These are phyloP conservation scores for Ramalina intermedia DNA, from an alignment of 495 filamentous ascomycete genomes.

Conservation along the genomic window DNA sequence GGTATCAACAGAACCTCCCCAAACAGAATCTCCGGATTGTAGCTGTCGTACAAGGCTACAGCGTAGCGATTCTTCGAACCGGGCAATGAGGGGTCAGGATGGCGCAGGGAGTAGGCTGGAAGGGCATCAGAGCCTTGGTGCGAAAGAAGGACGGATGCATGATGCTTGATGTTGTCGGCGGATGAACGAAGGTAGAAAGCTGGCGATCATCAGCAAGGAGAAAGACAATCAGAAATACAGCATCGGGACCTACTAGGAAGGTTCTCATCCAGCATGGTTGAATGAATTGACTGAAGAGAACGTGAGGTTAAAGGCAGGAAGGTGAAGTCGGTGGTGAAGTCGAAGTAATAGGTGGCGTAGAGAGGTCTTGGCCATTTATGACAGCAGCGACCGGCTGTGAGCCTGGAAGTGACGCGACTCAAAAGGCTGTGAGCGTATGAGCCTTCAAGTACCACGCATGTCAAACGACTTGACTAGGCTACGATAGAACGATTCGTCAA, in stretches of 20 bases:
- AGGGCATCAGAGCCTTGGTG: constrained; percentile 68
- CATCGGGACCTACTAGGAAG: constrained; percentile 51
- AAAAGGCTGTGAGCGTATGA: too few relatives aligned
- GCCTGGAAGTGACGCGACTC: too few relatives aligned
- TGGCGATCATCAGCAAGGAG: constrained; percentile 25
- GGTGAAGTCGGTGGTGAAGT: too few relatives aligned
- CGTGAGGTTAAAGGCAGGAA: too few relatives aligned
- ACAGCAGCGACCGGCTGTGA: too few relatives aligned
- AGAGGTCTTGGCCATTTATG: too few relatives aligned
- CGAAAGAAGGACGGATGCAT: constrained; percentile 52
- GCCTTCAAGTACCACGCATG: too few relatives aligned
- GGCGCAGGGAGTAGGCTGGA: constrained; percentile 63
- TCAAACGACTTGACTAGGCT: too few relatives aligned
- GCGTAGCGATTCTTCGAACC: constrained; percentile 71
- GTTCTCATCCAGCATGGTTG: constrained; percentile 82
- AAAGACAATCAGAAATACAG: constrained; percentile 21
- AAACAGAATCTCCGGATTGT: constrained; percentile 66
- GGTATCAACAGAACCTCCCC: constrained; percentile 77
- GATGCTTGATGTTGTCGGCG: constrained; percentile 33
- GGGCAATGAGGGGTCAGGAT: constrained; percentile 53
- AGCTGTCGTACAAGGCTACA: constrained; percentile 69
- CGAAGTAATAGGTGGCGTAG: too few relatives aligned
- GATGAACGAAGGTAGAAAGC: constrained; percentile 49
- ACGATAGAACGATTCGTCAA: too few relatives aligned
- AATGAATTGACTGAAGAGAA: too few relatives aligned